These are phyloP conservation scores for Trypanosoma cruzi DNA, from an alignment of 208 protist genomes.

Conservation along the genomic window DNA sequence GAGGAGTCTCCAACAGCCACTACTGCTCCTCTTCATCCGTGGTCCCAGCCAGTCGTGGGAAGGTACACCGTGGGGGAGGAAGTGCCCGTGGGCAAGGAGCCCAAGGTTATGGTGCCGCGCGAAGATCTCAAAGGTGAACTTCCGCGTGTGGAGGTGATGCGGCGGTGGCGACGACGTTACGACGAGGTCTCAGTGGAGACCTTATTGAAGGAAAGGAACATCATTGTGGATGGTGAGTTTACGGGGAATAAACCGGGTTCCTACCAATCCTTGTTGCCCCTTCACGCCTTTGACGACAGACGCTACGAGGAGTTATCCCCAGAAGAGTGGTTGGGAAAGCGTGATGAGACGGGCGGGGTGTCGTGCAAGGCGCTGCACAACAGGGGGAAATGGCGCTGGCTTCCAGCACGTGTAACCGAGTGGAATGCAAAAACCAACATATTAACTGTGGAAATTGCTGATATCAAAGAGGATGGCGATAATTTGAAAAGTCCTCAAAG, in stretches of 20 bases:
- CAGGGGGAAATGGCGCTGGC: conserved; percentile 31
- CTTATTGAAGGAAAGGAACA: conserved; percentile 70
- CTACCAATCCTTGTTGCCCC: conserved; percentile 82
- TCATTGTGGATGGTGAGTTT: conserved; percentile 41
- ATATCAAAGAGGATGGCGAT: conserved; percentile 7
- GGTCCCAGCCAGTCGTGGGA: conserved; percentile 25
- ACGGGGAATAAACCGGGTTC: conserved; percentile 18
- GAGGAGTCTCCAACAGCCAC: conserved; percentile 6
- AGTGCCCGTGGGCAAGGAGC: conserved; percentile 44
- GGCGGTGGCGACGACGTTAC: conserved; percentile 73
- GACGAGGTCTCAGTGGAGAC: conserved; percentile 53
- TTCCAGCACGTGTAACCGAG: conserved; percentile 31
- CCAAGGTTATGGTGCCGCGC: conserved; percentile 92
- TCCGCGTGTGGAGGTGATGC: conserved; percentile 79
- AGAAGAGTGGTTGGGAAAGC: conserved; percentile 65
- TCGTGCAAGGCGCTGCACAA: conserved; percentile 49
- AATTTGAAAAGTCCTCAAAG: not conserved
- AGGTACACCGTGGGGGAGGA: conserved; percentile 20
- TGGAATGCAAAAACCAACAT: conserved; percentile 35
- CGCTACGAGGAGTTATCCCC: conserved; percentile 82
- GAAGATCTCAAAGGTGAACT: conserved; percentile 75
- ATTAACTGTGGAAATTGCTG: conserved; percentile 39
- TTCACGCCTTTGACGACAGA: conserved; percentile 93
- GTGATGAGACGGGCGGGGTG: conserved; percentile 37
- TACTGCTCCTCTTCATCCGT: conserved; percentile 1